Evolutionary conservation across 768 basidiomycete genomes (phyloP), one percentile per base, ranked within the genome.

Genomic region (Gloeophyllum trabeum): DNA sequence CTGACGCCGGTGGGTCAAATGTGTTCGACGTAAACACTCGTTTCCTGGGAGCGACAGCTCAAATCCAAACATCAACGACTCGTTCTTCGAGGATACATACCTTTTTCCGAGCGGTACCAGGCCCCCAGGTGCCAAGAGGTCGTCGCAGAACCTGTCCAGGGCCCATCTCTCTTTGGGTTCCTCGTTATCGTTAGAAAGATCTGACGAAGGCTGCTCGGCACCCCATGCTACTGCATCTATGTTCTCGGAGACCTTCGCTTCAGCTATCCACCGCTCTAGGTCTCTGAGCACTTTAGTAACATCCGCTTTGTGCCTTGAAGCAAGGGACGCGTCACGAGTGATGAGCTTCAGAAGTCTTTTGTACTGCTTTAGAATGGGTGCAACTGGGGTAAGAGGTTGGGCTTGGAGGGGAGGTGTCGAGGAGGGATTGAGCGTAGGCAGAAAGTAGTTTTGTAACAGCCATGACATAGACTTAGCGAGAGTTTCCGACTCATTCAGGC

Each of bases 71-170:
- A 10, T 20, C 28, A 1, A 40, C 13, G 14, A 21, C 14, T 36
- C 24, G 23, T 10, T 13, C 41, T 21, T 18, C 39, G 35, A 13
- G n/a, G 13, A 32, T 37, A 51, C 73, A 48, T 48, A 93, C 94
- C 80, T 91, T 62, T 79, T 86, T 1, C 89, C 82, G 2, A 84
- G 49, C 5, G 94, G 92, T 3, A 97, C 81, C 5, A 97, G 63
- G 6, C 67, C 75, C 6, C 90, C 90, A 46, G 71, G 75, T 43
- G 76, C 78, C 39, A 86, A 50, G 10, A 98, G 61, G 1, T 61
- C 70, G 37, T 81, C 75, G 42, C 77, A 80, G 2, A 98, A 59
- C 25, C 61, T 60, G 41, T 86, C 81, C 34, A 87, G 53, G 5
- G 81, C 82, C 73, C 77, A 81, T 38, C 58, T 60, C 54, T 87